Conservation (phyloP, 1,139 yeast genomes). For the Debaryomyces subglobosus region DNA sequence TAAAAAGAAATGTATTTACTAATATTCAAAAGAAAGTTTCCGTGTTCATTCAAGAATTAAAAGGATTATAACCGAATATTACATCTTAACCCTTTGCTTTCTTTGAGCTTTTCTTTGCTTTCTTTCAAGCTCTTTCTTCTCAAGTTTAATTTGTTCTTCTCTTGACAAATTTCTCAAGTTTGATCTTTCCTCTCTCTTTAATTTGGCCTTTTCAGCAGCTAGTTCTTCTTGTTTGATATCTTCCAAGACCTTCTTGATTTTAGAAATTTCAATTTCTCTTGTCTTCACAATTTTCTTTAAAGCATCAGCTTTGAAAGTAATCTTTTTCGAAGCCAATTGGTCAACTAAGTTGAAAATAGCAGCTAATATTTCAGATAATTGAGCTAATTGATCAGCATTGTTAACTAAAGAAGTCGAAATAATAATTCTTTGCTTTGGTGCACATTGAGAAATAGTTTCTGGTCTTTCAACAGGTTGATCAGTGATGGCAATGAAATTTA, state of each 20-base stretch:
- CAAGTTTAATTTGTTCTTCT: slow-evolving; percentile 75
- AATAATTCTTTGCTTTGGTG: slow-evolving; percentile 57
- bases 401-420: slow-evolving; percentile 54
- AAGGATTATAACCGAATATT: neutral
- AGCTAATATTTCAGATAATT: slow-evolving; percentile 50
- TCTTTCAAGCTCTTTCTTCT: slow-evolving; percentile 59
- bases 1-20: slow-evolving; percentile 4
- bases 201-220: slow-evolving; percentile 69
- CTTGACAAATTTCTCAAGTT: slow-evolving; percentile 59
- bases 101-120: slow-evolving; percentile 38
- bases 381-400: slow-evolving; percentile 47
- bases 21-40: neutral
- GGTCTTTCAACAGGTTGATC: slow-evolving; percentile 82
- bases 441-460: slow-evolving; percentile 48
- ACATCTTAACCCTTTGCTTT: slow-evolving; percentile 24
- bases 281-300: slow-evolving; percentile 72
- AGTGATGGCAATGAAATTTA: slow-evolving; percentile 73
- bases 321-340: slow-evolving; percentile 46
- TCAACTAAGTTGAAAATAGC: slow-evolving; percentile 61
- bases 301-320: slow-evolving; percentile 65
- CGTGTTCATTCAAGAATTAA: neutral
- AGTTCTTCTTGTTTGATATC: slow-evolving; percentile 67
- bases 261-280: slow-evolving; percentile 69
- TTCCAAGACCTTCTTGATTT: slow-evolving; percentile 62
- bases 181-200: slow-evolving; percentile 64